Conservation (phyloP, 2,329 filamentous ascomycete genomes). For the Cyphellophora europaea region DNA sequence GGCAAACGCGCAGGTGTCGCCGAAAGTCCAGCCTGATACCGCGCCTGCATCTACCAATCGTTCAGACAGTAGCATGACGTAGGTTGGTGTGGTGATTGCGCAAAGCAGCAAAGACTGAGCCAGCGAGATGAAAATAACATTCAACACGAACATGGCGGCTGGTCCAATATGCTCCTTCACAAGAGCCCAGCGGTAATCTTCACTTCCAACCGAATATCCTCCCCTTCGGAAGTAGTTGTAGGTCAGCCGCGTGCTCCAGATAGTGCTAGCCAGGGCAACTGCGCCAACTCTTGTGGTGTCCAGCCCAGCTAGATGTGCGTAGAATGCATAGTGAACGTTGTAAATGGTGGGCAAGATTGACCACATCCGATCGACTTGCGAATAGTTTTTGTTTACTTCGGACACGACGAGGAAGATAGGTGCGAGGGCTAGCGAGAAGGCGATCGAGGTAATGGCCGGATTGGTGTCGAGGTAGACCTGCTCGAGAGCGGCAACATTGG, state of each 20-base stretch:
- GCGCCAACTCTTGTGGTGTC: conserved; percentile 63
- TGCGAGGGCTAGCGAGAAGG: conserved; percentile 61
- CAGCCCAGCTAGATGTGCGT: conserved; percentile 67
- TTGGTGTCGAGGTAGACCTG: conserved; percentile 77
- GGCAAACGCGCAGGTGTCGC: conserved; percentile 46
- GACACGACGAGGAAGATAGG: conserved; percentile 64
- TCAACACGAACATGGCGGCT: conserved; percentile 70
- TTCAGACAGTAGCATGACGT: conserved; percentile 67
- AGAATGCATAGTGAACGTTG: conserved; percentile 73
- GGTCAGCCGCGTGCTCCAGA: conserved; percentile 80
- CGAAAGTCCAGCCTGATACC: conserved; percentile 22
- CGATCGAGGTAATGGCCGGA: conserved; percentile 67
- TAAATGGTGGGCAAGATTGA: conserved; percentile 81
- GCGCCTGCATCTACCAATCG: conserved; percentile 47
- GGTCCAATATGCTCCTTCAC: conserved; percentile 57
- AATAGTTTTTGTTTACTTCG: conserved; percentile 87
- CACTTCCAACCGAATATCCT: conserved; percentile 77
- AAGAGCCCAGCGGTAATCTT: conserved; percentile 90
- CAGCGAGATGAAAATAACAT: conserved; percentile 80
- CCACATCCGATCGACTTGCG: conserved; percentile 92
- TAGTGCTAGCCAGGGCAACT: conserved; percentile 56
- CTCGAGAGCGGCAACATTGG: conserved; percentile 53
- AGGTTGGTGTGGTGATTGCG: conserved; percentile 69
- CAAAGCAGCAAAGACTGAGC: conserved; percentile 76
- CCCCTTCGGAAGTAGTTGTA: conserved; percentile 97